Conservation (phyloP, 2,329 filamentous ascomycete species). For the Simplicillium aogashimaense region DNA sequence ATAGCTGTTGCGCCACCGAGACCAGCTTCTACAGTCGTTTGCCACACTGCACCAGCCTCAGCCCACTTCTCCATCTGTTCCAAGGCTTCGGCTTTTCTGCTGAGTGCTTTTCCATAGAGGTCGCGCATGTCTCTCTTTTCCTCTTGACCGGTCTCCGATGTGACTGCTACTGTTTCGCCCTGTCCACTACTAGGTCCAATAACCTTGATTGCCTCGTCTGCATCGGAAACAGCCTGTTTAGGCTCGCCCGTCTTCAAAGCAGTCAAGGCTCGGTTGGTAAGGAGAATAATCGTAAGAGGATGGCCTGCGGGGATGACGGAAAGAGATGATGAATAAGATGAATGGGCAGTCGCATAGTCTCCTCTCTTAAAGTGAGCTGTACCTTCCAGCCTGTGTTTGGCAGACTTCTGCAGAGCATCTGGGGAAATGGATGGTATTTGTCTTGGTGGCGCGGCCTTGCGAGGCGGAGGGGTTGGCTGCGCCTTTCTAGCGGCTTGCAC, state of each 20-base stretch:
- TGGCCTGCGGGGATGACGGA: conserved; percentile 65
- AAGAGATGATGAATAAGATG: conserved; percentile 71
- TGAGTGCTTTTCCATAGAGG: conserved; percentile 86
- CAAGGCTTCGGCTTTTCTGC: conserved; percentile 88
- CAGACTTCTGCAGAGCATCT: conserved; percentile 62
- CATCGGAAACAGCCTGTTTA: conserved; percentile 76
- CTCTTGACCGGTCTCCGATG: conserved; percentile 42
- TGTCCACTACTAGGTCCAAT: conserved; percentile 75
- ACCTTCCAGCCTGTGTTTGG: conserved; percentile 68
- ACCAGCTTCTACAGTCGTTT: conserved; percentile 69
- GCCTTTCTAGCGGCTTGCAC: conserved; percentile 12
- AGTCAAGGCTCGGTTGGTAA: conserved; percentile 85
- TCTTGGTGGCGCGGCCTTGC: conserved; percentile 40
- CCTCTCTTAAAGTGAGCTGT: conserved; percentile 89
- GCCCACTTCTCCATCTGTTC: conserved; percentile 93
- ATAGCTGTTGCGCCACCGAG: conserved; percentile 79
- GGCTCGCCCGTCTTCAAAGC: conserved; percentile 86
- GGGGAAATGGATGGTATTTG: conserved; percentile 59
- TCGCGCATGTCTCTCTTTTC: conserved; percentile 80
- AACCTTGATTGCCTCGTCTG: conserved; percentile 67
- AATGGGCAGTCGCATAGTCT: conserved; percentile 80
- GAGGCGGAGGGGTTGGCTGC: conserved; percentile 18
- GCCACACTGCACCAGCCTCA: conserved; percentile 76
- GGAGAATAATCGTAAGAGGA: conserved; percentile 76
- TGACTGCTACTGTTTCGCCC: conserved; percentile 67